Evolutionary conservation across 1,284 basidiomycete genomes (phyloP), one percentile per base, ranked within the genome.

Genomic region (Limonomyces culmigenus): DNA sequence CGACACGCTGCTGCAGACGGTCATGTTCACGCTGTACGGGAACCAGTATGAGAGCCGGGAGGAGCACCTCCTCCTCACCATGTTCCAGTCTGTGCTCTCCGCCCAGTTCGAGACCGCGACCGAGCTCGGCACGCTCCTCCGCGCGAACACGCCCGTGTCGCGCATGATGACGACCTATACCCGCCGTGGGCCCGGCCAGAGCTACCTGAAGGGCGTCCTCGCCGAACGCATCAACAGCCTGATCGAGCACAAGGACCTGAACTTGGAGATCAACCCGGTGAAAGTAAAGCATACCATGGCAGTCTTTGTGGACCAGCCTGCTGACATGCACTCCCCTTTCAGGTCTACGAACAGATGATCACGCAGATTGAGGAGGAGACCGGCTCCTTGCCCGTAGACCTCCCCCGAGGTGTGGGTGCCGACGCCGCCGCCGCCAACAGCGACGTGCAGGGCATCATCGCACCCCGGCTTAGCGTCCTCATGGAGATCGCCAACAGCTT

Each of bases 91-190:
- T 47, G 95, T 99, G 3, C 65, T 99, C 8, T 92, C 92, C 14
- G 91, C 93, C 11, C 95, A 98, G 56, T 97, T 98, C 59, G 93
- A 98, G 58, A 95, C 85, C 3, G 89, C 93, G 4, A 92, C 91
- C 37, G 93, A 98, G 56, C 97, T 98, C 47, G 91, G 91, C 4
- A 96, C 92, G 3, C 69, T 99, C 11, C 72, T 99, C 18, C 85
- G 95, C 36, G 92, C 93, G 41, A 98, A 98, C 59, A 98, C 95
- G 32, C 93, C 95, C 34, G 93, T 97, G 14, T 97, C 92, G 36
- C 79, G 95, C 33, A 97, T 98, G 93, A 97, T 99, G 93, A 97
- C 95, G 29, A 97, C 93, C 15, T 99, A 98, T 60, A 97, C 93
- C 33, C 81, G 95, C 39, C 79, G 95, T 43, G 93, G 92, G 35